Evolutionary conservation across 768 basidiomycete species (phyloP), one percentile per base, ranked within the genome.

Genomic region (Pleurotus tuoliensis): DNA sequence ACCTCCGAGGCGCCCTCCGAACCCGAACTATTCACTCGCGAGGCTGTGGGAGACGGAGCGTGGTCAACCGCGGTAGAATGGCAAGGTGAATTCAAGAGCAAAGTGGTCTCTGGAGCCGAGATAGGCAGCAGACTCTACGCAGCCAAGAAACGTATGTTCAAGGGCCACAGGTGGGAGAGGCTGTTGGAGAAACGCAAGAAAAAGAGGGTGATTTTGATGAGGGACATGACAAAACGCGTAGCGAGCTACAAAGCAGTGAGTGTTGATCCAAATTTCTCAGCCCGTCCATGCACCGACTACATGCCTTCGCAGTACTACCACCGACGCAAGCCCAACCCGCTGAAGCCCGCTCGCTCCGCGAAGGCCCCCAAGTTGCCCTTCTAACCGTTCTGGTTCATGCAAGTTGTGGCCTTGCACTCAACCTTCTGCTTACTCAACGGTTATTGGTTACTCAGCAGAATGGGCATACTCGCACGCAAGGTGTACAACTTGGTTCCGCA

Each of bases 101-200:
- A 75, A 66, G 67, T 65, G 40, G 72, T 73, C 27, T 66, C 73
- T 56, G 82, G 87, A 56, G 71, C 80, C 50, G 76, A 85, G 57
- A 64, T 77, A 63, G 87, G 87, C 37, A 54, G 41, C 24, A 78
- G 82, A 55, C 70, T 92, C 62, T 94, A 93, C 61, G 82, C 86
- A 8, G 84, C 78, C 57, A 88, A 81, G 81, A 88, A 84, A 77
- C 76, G 80, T 59, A 93, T 93, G 91, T 93, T 94, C 83, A 94
- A 93, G 77, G 91, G 91, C n/a, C 91, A 93, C 77, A 88, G 82
- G 63, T 92, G 88, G 87, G 87, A 93, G 72, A 81, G 88, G 37
- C 66, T 73, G 61, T 76, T 74, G 61, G 76, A 73, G 56, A 74
- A 76, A 65, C 74, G 74, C 61, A 68, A 72, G 56, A 71, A 70